Conservation (phyloP, 176 grass and related monocot species). For the Ensete glaucum region DNA sequence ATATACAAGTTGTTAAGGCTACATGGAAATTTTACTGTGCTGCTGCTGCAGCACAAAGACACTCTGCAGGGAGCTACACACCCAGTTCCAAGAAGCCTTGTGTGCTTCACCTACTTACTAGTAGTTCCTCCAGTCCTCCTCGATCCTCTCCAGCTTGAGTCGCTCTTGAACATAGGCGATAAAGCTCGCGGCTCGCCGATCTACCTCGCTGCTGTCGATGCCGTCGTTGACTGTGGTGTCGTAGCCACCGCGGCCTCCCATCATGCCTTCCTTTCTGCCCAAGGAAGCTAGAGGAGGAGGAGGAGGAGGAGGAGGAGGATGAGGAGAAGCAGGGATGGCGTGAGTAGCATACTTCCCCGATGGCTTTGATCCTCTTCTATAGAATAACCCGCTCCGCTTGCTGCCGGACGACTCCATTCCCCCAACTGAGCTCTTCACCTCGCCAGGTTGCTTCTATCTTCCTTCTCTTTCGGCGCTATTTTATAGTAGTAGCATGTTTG, state of each 20-base stretch:
- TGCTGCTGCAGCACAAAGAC: too few relatives aligned
- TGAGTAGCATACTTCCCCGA: neutral
- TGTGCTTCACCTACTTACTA: neutral
- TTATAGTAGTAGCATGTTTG: neutral
- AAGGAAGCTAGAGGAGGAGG: neutral
- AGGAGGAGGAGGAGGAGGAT: neutral
- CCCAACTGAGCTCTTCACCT: neutral
- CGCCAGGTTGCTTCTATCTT: neutral
- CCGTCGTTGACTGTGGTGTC: neutral
- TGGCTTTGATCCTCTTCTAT: neutral
- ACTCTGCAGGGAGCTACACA: too few relatives aligned
- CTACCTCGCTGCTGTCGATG: constrained; percentile 3
- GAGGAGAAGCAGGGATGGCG: too few relatives aligned
- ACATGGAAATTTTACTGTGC: too few relatives aligned
- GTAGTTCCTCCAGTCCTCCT: constrained; percentile 16
- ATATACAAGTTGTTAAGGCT: too few relatives aligned
- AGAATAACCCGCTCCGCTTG: neutral
- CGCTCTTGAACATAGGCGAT: constrained; percentile 53
- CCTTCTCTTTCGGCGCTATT: neutral
- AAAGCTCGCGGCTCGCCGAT: constrained; percentile 28
- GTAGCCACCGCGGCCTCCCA: neutral
- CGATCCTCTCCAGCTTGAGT: constrained; percentile 25
- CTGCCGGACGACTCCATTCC: neutral
- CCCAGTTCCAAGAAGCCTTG: too few relatives aligned
- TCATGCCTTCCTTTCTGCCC: neutral